Percentiles rank a stretch among this genome's conserved stretches.
phyloP scores from a whole-genome alignment of 495 filamentous ascomycete species.

The Achaetomiella virescens region DNA sequence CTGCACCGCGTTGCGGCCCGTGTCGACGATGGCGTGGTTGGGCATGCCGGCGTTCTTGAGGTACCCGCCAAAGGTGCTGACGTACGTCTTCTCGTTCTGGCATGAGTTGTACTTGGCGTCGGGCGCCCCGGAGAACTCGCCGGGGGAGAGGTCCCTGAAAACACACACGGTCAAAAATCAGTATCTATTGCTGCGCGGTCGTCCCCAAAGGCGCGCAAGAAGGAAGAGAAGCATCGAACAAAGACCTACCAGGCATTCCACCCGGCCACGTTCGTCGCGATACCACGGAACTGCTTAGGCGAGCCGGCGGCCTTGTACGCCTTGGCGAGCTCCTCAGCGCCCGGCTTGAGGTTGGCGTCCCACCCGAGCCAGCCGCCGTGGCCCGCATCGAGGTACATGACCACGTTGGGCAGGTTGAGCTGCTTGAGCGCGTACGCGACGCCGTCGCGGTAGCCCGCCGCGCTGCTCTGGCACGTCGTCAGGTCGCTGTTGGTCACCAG shows the following conservation, averaged over 20 bases:
- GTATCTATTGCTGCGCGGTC: too few species aligned
- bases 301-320: conserved; percentile 60
- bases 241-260: conserved; percentile 58
- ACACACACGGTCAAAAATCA: conserved; percentile 13
- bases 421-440: conserved; percentile 65
- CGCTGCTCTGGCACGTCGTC: conserved; percentile 56
- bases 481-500: conserved; percentile 67
- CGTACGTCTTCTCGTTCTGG: conserved; percentile 68
- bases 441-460: conserved; percentile 59
- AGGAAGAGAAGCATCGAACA: neutral
- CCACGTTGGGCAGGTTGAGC: conserved; percentile 69
- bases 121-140: conserved; percentile 58
- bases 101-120: conserved; percentile 50
- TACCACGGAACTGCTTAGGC: conserved; percentile 61
- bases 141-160: conserved; percentile 48
- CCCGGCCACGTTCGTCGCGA: conserved; percentile 74
- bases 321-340: conserved; percentile 59
- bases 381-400: conserved; percentile 80
- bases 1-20: conserved; percentile 61
- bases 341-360: conserved; percentile 68
- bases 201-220: too few species aligned
- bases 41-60: conserved; percentile 59
- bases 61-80: conserved; percentile 58
- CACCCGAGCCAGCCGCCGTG: conserved; percentile 81
- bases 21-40: conserved; percentile 68